Evolutionary conservation across 202 grass and related monocot genomes (phyloP).

Genomic region (Saccharum hybrid): DNA sequence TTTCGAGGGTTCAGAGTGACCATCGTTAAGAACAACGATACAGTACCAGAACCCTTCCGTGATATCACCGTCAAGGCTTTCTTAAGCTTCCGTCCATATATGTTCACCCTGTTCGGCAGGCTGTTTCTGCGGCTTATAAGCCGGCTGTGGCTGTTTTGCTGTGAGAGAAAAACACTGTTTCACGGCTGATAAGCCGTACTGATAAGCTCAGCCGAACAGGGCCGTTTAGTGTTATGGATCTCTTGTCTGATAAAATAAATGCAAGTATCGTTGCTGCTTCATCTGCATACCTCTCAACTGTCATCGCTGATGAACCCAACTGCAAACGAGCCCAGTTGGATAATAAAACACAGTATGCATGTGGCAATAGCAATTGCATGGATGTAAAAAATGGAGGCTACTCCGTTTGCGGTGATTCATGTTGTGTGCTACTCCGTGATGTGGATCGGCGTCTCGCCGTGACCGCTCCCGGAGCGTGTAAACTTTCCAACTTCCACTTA

Average conservation of each 20-base stretch:
- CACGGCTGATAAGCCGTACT: no score
- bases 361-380: conserved; percentile 23
- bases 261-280: conserved; percentile 35
- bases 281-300: conserved; percentile 28
- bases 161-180: no score
- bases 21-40: conserved; percentile 29
- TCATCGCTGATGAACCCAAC: conserved; percentile 13
- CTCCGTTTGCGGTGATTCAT: no score
- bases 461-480: no score
- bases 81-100: conserved; percentile 38
- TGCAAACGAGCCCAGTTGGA: conserved; percentile 1
- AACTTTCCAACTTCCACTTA: no score
- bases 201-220: no score
- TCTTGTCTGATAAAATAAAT: conserved; percentile 41
- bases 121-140: no score
- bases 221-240: conserved; percentile 31
- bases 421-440: no score
- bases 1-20: conserved; percentile 41
- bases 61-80: conserved; percentile 41
- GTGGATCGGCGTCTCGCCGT: no score
- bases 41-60: conserved; percentile 4
- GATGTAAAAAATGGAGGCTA: conserved; percentile 40
- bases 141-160: no score
- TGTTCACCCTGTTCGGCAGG: no score
- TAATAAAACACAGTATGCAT: conserved; percentile 34